Percentiles rank a stretch among this genome's conserved stretches.
Conservation (phyloP, 1,284 basidiomycete species). For the Phaffia rhodozyma region DNA sequence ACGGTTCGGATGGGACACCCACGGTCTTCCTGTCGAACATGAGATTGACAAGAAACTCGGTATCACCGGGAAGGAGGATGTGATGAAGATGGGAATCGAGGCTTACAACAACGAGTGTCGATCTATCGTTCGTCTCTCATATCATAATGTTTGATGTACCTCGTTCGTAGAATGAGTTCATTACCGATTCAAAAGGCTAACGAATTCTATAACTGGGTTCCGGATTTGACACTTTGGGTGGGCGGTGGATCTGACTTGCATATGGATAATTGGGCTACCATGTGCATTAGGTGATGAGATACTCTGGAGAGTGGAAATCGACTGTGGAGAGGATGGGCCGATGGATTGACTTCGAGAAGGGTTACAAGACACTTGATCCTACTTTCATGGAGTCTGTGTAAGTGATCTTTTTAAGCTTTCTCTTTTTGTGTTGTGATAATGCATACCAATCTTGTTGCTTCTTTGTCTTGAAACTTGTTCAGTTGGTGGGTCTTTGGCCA, state of each 20-base stretch:
- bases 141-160: background rate
- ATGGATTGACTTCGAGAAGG: constrained; percentile 99
- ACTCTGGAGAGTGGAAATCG: constrained; percentile 80
- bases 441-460: background rate
- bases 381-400: constrained; percentile 88
- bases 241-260: background rate
- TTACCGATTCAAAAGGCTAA: background rate
- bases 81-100: constrained; percentile 90
- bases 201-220: background rate
- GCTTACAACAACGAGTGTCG: constrained; percentile 97
- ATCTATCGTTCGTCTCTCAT: constrained; percentile 50
- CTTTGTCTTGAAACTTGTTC: background rate
- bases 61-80: constrained; percentile 87
- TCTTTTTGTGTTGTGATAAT: background rate
- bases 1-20: constrained; percentile 98
- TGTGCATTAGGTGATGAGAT: constrained; percentile 60
- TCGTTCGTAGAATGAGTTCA: background rate
- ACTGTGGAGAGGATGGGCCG: constrained; percentile 97
- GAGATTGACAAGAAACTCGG: constrained; percentile 96
- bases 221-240: background rate
- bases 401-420: background rate
- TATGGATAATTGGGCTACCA: background rate
- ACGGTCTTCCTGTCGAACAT: constrained; percentile 96
- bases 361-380: constrained; percentile 93
- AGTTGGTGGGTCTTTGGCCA: constrained; percentile 96